These are phyloP conservation scores for Colletotrichum sp. DNA, from an alignment of 2,329 filamentous ascomycete species.

Conservation along the genomic window DNA sequence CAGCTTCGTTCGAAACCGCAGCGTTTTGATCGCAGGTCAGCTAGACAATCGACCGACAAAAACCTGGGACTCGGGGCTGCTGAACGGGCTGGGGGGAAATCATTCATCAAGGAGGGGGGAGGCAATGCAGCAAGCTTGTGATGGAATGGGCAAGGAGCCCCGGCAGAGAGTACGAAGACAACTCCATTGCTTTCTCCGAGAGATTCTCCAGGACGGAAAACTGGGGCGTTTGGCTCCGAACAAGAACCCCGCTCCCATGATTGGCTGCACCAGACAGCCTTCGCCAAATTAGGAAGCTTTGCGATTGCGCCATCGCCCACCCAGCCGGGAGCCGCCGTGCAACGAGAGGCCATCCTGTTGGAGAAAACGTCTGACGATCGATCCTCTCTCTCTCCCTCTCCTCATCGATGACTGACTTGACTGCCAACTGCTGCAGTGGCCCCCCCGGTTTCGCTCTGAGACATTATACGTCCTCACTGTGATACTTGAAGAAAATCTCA, in stretches of 20 bases:
- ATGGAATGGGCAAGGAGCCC: slow-evolving; percentile 11
- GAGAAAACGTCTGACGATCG: slow-evolving; percentile 15
- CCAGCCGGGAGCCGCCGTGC: slow-evolving; percentile 11
- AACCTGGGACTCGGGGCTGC: background rate
- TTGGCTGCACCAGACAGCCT: slow-evolving; percentile 10
- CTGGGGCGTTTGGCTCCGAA: background rate
- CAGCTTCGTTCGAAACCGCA: background rate
- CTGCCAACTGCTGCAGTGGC: background rate
- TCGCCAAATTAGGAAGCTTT: slow-evolving; percentile 23
- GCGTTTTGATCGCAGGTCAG: background rate
- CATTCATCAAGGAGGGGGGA: background rate
- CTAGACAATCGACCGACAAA: background rate
- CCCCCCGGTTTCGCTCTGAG: slow-evolving; percentile 2
- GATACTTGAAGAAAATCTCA: background rate
- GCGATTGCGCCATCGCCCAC: slow-evolving; percentile 22
- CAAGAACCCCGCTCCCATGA: slow-evolving; percentile 1
- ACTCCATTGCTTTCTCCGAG: slow-evolving; percentile 18
- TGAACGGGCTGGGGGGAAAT: background rate
- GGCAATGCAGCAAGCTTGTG: background rate
- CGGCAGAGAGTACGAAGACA: background rate
- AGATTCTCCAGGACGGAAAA: background rate
- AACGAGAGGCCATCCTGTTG: background rate
- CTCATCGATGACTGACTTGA: background rate
- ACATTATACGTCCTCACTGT: background rate
- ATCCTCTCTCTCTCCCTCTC: background rate